Evolutionary conservation across 2,329 filamentous ascomycete species (phyloP).

Genomic region (Beauveria sp.): DNA sequence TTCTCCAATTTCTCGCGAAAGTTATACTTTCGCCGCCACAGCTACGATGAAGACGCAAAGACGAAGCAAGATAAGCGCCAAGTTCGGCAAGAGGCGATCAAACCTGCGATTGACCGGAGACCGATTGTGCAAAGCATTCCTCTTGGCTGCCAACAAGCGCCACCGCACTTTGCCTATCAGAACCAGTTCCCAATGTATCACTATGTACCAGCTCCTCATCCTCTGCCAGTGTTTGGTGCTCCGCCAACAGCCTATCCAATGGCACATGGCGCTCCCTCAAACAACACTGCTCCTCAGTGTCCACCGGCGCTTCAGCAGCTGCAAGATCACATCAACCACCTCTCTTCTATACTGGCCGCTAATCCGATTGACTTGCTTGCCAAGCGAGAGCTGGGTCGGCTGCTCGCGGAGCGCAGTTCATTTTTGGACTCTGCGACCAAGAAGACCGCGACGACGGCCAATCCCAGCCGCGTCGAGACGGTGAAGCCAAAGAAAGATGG

Average conservation of each 20-base stretch:
- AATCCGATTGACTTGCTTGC: neutral
- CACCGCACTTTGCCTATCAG: neutral
- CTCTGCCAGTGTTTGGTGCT: neutral
- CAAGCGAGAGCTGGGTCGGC: neutral
- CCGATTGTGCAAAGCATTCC: neutral
- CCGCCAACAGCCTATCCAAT: neutral
- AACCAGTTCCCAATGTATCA: neutral
- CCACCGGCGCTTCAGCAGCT: neutral
- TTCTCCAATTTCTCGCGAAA: neutral
- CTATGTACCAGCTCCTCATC: neutral
- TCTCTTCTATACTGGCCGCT: neutral
- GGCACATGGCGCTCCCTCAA: neutral
- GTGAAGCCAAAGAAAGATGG: neutral
- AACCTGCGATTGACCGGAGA: neutral
- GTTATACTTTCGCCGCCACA: neutral
- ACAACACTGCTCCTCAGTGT: neutral
- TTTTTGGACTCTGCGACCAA: conserved; percentile 3
- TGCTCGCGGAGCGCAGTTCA: neutral
- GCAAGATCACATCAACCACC: neutral
- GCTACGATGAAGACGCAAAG: neutral
- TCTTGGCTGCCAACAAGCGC: neutral
- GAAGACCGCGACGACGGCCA: conserved; percentile 9
- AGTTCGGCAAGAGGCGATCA: neutral
- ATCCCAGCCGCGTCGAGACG: neutral
- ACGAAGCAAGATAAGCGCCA: neutral